These are phyloP conservation scores for Paecilomyces sp. DNA, from an alignment of 2,329 filamentous ascomycete species.

Conservation along the genomic window DNA sequence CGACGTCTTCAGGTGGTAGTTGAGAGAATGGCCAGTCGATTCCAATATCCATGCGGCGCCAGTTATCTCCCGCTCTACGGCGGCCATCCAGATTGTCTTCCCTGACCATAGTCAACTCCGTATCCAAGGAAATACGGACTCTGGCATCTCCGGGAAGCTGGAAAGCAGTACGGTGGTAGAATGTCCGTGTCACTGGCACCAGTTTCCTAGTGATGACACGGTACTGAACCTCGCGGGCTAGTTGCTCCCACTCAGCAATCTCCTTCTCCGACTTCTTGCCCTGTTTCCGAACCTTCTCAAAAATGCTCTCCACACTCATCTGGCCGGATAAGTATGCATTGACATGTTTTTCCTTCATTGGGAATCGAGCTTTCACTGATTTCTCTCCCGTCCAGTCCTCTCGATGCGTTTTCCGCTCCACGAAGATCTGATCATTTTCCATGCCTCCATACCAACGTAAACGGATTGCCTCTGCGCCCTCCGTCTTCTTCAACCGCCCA, in stretches of 20 bases:
- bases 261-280: slow-evolving; percentile 89
- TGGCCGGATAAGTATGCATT: slow-evolving; percentile 83
- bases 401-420: slow-evolving; percentile 95
- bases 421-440: slow-evolving; percentile 90
- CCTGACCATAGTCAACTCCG: slow-evolving; percentile 87
- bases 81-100: slow-evolving; percentile 90
- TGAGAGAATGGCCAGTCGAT: slow-evolving; percentile 93
- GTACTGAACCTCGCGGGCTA: slow-evolving; percentile 90
- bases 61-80: slow-evolving; percentile 73
- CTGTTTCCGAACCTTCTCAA: slow-evolving; percentile 92
- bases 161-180: slow-evolving; percentile 97
- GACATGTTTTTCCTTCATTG: slow-evolving; percentile 94
- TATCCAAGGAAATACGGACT: slow-evolving; percentile 94
- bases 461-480: slow-evolving; percentile 93
- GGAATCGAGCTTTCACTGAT: slow-evolving; percentile 94
- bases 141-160: slow-evolving; percentile 93
- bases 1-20: slow-evolving; percentile 74
- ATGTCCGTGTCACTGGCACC: slow-evolving; percentile 83
- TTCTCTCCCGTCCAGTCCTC: slow-evolving; percentile 99
- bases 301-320: slow-evolving; percentile 78
- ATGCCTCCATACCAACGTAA: slow-evolving; percentile 97
- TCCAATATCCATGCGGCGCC: slow-evolving; percentile 94
- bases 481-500: slow-evolving; percentile 92
- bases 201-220: slow-evolving; percentile 82
- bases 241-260: slow-evolving; percentile 79